Evolutionary conservation across 2,329 filamentous ascomycete species (phyloP).

Genomic region (Elsinoe australis): DNA sequence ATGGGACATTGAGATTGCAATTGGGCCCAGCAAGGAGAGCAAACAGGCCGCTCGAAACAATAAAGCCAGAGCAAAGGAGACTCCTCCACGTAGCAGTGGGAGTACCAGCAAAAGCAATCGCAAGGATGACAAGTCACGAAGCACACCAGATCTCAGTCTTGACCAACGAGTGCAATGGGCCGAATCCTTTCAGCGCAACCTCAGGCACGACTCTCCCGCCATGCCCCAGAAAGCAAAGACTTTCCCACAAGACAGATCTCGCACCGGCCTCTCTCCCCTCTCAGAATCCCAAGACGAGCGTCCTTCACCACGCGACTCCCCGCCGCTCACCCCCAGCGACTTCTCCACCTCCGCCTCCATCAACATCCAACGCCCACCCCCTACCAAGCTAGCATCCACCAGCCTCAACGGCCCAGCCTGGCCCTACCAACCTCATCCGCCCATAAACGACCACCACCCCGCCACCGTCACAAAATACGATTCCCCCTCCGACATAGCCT

Average conservation of each 20-base stretch:
- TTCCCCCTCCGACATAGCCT: slow-evolving; percentile 57
- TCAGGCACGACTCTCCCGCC: slow-evolving; percentile 27
- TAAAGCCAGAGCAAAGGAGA: slow-evolving; percentile 36
- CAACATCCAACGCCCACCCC: slow-evolving; percentile 38
- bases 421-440: slow-evolving; percentile 32
- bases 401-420: slow-evolving; percentile 23
- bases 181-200: slow-evolving; percentile 45
- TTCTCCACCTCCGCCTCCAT: slow-evolving; percentile 1
- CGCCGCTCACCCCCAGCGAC: slow-evolving; percentile 9
- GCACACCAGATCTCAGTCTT: slow-evolving; percentile 5
- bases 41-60: slow-evolving; percentile 35
- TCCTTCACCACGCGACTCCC: background rate
- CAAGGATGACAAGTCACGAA: slow-evolving; percentile 6
- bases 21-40: slow-evolving; percentile 53
- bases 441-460: slow-evolving; percentile 64
- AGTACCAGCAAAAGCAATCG: slow-evolving; percentile 15
- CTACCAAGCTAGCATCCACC: slow-evolving; percentile 31
- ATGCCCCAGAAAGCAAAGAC: slow-evolving; percentile 1
- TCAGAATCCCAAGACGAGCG: background rate
- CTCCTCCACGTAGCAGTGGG: slow-evolving; percentile 20
- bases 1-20: slow-evolving; percentile 78
- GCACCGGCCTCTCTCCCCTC: background rate
- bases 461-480: slow-evolving; percentile 34
- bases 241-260: background rate
- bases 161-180: slow-evolving; percentile 16